A percentile compares a stretch with the other conserved stretches of the same genome.
Evolutionary conservation across 176 grass and related monocot species (phyloP).

Genomic region (Aechmea fasciata): DNA sequence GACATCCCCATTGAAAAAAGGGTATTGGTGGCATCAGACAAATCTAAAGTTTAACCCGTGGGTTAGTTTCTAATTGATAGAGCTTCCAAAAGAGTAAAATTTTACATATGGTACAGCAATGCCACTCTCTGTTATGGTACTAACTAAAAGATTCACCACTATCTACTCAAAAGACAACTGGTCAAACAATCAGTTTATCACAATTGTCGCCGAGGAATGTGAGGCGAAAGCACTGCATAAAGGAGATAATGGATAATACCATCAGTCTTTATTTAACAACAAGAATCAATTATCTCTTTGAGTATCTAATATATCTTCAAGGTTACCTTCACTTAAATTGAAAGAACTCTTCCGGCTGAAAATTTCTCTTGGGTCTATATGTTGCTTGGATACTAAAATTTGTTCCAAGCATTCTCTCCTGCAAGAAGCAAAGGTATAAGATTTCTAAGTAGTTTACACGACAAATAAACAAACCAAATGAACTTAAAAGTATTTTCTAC

Average conservation of each 20-base stretch:
- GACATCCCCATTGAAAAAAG: no score
- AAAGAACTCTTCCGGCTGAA: constrained; percentile 52
- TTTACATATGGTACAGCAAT: background rate
- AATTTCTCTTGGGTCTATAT: constrained; percentile 34
- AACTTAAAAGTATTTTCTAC: background rate
- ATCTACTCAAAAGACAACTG: background rate
- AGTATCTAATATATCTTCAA: constrained; percentile 6
- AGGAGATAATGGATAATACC: constrained; percentile 11
- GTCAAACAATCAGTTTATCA: constrained; percentile 14
- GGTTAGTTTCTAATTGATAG: no score
- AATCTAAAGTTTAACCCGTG: no score
- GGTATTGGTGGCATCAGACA: no score
- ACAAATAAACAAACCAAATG: constrained; percentile 9
- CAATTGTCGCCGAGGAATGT: constrained; percentile 10
- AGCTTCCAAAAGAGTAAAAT: no score
- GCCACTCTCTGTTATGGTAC: background rate
- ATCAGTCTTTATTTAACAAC: constrained; percentile 17
- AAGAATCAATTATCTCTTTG: background rate
- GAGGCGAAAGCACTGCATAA: constrained; percentile 44
- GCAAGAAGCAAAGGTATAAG: constrained; percentile 14
- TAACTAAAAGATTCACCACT: background rate
- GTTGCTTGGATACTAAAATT: constrained; percentile 38
- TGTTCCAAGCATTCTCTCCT: constrained; percentile 46
- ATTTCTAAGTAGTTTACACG: constrained; percentile 14
- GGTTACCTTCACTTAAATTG: constrained; percentile 45